These are phyloP conservation scores for Pyronema domesticum DNA, from an alignment of 495 filamentous ascomycete species.

Conservation along the genomic window DNA sequence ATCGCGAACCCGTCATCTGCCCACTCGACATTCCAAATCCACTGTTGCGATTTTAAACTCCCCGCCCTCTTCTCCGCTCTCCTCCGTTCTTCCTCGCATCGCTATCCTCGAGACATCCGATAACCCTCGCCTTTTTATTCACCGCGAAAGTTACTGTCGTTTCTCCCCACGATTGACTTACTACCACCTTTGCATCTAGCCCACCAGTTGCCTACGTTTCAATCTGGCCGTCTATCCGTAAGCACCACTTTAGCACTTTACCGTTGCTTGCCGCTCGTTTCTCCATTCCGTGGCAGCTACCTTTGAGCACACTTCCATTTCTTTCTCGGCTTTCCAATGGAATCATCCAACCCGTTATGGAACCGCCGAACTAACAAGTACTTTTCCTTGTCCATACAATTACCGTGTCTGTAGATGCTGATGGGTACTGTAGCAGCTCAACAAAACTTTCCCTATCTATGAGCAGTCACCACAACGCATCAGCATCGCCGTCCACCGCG, in stretches of 20 bases:
- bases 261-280: slow-evolving; percentile 24
- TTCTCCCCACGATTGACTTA: neutral
- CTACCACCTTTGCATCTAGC: neutral
- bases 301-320: slow-evolving; percentile 18
- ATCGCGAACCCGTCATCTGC: neutral
- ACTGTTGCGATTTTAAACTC: neutral
- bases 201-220: no score
- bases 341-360: slow-evolving; percentile 53
- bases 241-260: slow-evolving; percentile 18
- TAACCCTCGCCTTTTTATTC: no score
- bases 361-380: slow-evolving; percentile 81
- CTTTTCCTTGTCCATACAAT: slow-evolving; percentile 4
- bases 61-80: neutral
- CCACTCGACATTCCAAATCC: neutral
- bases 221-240: neutral
- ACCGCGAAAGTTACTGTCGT: neutral
- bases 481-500: slow-evolving; percentile 45
- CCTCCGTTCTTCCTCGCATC: neutral
- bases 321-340: slow-evolving; percentile 34
- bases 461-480: slow-evolving; percentile 35
- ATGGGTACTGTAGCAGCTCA: slow-evolving; percentile 10
- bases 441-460: slow-evolving; percentile 85
- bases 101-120: no score
- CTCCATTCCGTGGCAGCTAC: slow-evolving; percentile 15
- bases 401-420: slow-evolving; percentile 6